A percentile compares a stretch with the other conserved stretches of the same genome.
These are phyloP conservation scores for Suzukiozyma palmioleophila DNA, from an alignment of 1,139 yeast genomes.

Conservation along the genomic window DNA sequence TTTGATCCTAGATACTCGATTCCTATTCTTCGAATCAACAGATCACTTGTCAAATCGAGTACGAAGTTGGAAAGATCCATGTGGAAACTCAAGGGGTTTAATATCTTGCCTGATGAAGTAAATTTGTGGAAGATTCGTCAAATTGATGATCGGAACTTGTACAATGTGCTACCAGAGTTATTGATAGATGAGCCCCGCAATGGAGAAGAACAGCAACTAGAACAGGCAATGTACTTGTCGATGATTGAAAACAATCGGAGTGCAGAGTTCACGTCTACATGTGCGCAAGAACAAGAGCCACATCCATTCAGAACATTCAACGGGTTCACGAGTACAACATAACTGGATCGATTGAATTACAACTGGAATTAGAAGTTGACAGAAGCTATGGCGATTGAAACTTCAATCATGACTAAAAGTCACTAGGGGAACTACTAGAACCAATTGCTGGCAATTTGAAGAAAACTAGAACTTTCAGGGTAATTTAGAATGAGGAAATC, in stretches of 20 bases:
- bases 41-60: constrained; percentile 25
- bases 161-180: constrained; percentile 29
- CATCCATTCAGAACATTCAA: neutral
- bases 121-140: constrained; percentile 37
- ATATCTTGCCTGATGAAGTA: constrained; percentile 29
- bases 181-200: constrained; percentile 11
- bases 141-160: constrained; percentile 35
- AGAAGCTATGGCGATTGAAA: too few relatives aligned
- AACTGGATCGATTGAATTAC: too few relatives aligned
- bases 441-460: too few relatives aligned
- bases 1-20: constrained; percentile 36
- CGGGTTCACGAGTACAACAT: neutral
- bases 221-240: constrained; percentile 9
- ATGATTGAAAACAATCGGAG: constrained; percentile 2
- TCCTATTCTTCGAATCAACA: constrained; percentile 37
- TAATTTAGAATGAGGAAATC: too few relatives aligned
- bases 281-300: neutral
- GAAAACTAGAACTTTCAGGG: too few relatives aligned
- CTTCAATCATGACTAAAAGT: too few relatives aligned
- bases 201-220: constrained; percentile 4
- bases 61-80: constrained; percentile 23
- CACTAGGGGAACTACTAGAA: too few relatives aligned
- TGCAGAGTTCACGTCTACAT: neutral
- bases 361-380: too few relatives aligned
- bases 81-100: constrained; percentile 21